A percentile compares a stretch with the other conserved stretches of the same genome.
Evolutionary conservation across 148 eudicot species (phyloP).

Genomic region (Chenopodium formosanum): DNA sequence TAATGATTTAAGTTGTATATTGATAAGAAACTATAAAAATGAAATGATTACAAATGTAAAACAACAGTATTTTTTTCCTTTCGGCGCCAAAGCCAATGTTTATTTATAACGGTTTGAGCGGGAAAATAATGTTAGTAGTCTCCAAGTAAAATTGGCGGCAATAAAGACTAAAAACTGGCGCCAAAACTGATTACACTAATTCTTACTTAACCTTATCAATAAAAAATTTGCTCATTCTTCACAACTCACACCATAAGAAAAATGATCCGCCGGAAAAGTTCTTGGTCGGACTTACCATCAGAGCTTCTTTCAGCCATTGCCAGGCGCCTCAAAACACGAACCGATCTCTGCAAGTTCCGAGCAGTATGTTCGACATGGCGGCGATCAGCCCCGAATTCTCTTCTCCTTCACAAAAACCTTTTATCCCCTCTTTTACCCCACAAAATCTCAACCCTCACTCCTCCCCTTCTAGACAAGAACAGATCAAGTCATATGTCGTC

Average conservation of each 20-base stretch:
- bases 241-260: background rate
- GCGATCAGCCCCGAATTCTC: background rate
- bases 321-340: background rate
- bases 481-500: no score
- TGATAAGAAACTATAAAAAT: no score
- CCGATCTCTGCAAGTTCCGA: background rate
- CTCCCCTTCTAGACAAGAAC: no score
- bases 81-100: no score
- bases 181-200: background rate
- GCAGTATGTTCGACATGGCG: background rate
- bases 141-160: background rate
- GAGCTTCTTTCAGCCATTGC: background rate
- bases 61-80: no score
- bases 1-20: no score
- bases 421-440: constrained; percentile 5
- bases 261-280: background rate
- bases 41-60: no score
- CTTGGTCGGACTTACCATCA: background rate
- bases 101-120: background rate
- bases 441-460: background rate
- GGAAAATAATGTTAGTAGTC: background rate
- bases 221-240: no score
- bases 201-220: background rate
- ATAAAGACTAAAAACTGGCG: background rate
- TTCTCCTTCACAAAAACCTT: background rate